Percentiles rank a stretch among this genome's conserved stretches.
phyloP scores from a whole-genome alignment of 768 basidiomycete genomes.

The Mrakia blollopis region DNA sequence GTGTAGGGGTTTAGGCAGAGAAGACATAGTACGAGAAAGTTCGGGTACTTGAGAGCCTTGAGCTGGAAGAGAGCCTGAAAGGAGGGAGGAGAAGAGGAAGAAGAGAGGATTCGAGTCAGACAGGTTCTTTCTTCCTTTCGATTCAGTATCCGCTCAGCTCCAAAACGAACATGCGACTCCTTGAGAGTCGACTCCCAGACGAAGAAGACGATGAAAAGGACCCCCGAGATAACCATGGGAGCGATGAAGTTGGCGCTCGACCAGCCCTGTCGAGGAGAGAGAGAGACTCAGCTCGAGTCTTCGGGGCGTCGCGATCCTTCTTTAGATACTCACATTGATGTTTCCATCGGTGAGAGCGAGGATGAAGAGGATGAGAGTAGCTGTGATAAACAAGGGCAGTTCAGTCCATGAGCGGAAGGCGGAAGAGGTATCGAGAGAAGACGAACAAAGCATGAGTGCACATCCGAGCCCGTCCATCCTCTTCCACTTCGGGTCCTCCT shows the following conservation, averaged over 20 bases:
- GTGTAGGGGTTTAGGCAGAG: conserved; percentile 40
- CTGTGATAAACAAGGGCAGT: neutral
- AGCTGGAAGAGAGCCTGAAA: conserved; percentile 37
- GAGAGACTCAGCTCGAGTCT: neutral
- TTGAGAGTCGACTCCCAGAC: conserved; percentile 38
- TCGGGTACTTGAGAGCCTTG: conserved; percentile 40
- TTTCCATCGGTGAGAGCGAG: neutral
- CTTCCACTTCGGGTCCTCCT: neutral
- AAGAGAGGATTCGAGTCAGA: neutral
- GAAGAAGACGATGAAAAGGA: conserved; percentile 38
- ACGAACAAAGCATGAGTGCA: neutral
- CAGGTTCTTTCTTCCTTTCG: neutral
- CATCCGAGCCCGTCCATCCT: neutral
- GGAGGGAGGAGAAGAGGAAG: neutral
- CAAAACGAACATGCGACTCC: conserved; percentile 33
- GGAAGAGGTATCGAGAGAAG: neutral
- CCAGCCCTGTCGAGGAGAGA: neutral
- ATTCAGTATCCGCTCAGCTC: too few species aligned
- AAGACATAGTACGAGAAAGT: conserved; percentile 40
- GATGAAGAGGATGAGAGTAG: neutral
- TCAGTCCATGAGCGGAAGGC: neutral
- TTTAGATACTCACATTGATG: neutral
- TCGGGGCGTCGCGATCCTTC: neutral
- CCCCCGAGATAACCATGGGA: conserved; percentile 39
- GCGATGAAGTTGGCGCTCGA: conserved; percentile 37